These are phyloP conservation scores for Mycena belliarum DNA, from an alignment of 768 basidiomycete genomes.

Conservation along the genomic window DNA sequence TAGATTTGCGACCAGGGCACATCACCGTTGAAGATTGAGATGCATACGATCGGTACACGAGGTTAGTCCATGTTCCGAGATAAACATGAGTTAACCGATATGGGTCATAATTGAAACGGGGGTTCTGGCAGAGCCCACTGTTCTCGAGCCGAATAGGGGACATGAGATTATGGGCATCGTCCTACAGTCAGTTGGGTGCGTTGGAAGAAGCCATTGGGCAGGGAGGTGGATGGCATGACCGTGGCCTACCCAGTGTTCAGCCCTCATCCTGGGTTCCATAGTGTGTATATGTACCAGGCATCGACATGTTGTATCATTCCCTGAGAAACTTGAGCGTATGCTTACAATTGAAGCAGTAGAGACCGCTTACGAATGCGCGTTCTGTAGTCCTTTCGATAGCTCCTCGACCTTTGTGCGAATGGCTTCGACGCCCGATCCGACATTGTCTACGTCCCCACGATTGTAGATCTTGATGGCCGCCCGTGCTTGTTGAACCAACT, in stretches of 20 bases:
- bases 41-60: too few species aligned
- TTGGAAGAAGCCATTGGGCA: constrained; percentile 3
- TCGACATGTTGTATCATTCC: too few species aligned
- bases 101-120: constrained; percentile 4
- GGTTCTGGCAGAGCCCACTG: constrained; percentile 2
- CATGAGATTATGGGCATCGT: background rate
- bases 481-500: constrained; percentile 60
- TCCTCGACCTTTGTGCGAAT: constrained; percentile 59
- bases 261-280: too few species aligned
- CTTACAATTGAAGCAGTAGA: too few species aligned
- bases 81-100: background rate
- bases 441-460: constrained; percentile 50
- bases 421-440: constrained; percentile 57
- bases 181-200: constrained; percentile 11
- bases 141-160: background rate
- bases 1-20: too few species aligned
- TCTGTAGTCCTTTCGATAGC: constrained; percentile 38
- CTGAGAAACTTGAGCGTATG: too few species aligned
- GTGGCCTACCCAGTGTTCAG: too few species aligned
- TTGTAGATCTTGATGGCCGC: constrained; percentile 56
- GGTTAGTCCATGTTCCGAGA: too few species aligned
- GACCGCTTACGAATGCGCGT: background rate
- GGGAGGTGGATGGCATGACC: background rate
- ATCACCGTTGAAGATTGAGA: too few species aligned
- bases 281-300: background rate